Evolutionary conservation across 2,329 filamentous ascomycete genomes (phyloP).

Genomic region (Apiospora aurea): DNA sequence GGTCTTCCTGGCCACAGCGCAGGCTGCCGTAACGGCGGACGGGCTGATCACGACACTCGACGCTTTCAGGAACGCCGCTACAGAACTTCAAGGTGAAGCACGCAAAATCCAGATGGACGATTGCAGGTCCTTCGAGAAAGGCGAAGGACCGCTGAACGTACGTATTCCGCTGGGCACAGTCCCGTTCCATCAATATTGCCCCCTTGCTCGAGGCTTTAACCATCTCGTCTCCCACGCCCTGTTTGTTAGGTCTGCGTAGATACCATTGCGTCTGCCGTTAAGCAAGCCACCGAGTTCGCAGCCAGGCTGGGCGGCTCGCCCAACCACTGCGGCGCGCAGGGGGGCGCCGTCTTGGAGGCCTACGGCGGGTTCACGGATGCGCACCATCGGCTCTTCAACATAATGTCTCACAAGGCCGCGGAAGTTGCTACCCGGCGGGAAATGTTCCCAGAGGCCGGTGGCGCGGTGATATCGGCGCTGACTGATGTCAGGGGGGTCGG

Average conservation of each 20-base stretch:
- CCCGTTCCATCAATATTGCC: too few relatives aligned
- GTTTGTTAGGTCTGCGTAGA: not conserved
- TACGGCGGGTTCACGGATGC: not conserved
- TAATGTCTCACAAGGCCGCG: not conserved
- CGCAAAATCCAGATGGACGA: not conserved
- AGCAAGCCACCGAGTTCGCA: not conserved
- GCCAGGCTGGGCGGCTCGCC: not conserved
- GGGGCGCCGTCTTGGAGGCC: not conserved
- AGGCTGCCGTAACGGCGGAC: slow-evolving; percentile 5
- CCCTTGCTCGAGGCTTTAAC: too few relatives aligned
- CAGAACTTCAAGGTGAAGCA: not conserved
- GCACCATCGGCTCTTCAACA: slow-evolving; percentile 8
- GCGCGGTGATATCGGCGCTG: not conserved
- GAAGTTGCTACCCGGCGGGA: not conserved
- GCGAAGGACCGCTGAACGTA: not conserved
- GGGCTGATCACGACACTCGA: not conserved
- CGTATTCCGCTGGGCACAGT: not conserved
- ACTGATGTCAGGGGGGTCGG: not conserved
- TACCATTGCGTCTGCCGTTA: not conserved
- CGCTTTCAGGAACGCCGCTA: not conserved
- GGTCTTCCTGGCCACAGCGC: slow-evolving; percentile 11
- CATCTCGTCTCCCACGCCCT: not conserved
- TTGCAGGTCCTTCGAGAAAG: not conserved
- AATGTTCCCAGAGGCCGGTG: not conserved
- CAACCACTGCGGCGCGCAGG: not conserved